Conservation (phyloP, 352 stramenopile genomes). For the Pythium graminicola region DNA sequence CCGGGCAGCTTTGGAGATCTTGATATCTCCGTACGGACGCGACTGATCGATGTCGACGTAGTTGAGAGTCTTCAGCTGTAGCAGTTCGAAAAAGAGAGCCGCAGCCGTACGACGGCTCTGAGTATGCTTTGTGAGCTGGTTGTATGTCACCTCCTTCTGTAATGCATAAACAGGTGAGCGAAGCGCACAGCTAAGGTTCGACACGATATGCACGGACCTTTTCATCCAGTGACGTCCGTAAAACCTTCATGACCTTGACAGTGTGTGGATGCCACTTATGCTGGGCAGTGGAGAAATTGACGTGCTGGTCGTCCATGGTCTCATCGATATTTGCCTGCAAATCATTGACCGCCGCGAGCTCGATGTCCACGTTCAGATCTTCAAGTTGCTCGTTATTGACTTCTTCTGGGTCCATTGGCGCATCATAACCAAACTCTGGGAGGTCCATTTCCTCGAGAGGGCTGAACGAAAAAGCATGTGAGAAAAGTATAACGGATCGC, state of each 20-base stretch:
- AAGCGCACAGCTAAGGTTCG: neutral
- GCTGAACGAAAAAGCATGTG: slow-evolving; percentile 14
- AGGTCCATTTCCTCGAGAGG: slow-evolving; percentile 37
- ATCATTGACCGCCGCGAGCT: slow-evolving; percentile 74
- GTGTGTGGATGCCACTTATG: slow-evolving; percentile 98
- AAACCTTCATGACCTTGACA: slow-evolving; percentile 91
- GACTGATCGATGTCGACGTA: slow-evolving; percentile 94
- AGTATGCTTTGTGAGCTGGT: slow-evolving; percentile 78
- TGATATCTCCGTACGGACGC: slow-evolving; percentile 92
- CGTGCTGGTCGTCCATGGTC: slow-evolving; percentile 25
- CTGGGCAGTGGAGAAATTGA: slow-evolving; percentile 44
- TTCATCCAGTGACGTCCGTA: slow-evolving; percentile 64
- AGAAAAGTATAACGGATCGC: too few relatives aligned
- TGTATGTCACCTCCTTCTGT: slow-evolving; percentile 73
- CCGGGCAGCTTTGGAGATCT: slow-evolving; percentile 62
- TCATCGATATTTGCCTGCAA: slow-evolving; percentile 58
- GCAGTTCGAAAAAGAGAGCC: slow-evolving; percentile 95
- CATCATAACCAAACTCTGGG: slow-evolving; percentile 50
- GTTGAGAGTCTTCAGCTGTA: slow-evolving; percentile 97
- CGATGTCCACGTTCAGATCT: slow-evolving; percentile 73
- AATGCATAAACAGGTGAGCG: neutral
- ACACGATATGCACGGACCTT: slow-evolving; percentile 31
- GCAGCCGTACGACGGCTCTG: slow-evolving; percentile 85
- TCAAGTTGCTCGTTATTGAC: slow-evolving; percentile 40
- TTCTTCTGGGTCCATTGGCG: slow-evolving; percentile 38